These are phyloP conservation scores for Yamadazyma diospyri DNA, from an alignment of 1,139 yeast genomes.

Conservation along the genomic window DNA sequence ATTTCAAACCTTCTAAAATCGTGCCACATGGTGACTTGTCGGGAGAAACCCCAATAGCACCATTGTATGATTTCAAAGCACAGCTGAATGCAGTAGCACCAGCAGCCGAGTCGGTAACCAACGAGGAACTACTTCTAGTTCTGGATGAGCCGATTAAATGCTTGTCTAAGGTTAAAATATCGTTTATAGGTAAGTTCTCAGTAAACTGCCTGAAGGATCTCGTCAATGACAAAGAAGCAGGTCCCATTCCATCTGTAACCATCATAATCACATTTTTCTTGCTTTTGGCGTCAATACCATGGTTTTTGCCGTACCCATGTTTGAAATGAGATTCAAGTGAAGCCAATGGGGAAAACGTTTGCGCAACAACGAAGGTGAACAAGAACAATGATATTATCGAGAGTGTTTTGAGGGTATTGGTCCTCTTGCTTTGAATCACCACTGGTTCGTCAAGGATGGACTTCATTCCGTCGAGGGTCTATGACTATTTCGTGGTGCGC, in stretches of 20 bases:
- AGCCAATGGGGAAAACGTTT: constrained; percentile 3
- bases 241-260: constrained; percentile 93
- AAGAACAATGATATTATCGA: constrained; percentile 1
- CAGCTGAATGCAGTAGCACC: constrained; percentile 92
- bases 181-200: constrained; percentile 48
- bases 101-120: constrained; percentile 88
- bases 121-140: constrained; percentile 67
- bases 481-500: constrained; percentile 1
- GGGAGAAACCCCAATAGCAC: constrained; percentile 78
- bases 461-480: constrained; percentile 2
- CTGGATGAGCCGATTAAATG: constrained; percentile 75
- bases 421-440: neutral
- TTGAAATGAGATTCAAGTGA: no score
- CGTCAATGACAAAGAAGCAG: constrained; percentile 72
- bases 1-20: constrained; percentile 75
- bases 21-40: constrained; percentile 72
- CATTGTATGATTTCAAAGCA: constrained; percentile 73
- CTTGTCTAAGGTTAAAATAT: constrained; percentile 57
- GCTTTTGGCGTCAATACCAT: constrained; percentile 2
- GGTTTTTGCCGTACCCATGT: no score
- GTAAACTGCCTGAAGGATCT: constrained; percentile 64
- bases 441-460: constrained; percentile 8
- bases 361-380: constrained; percentile 2
- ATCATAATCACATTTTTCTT: constrained; percentile 65
- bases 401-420: neutral